Conservation (phyloP, 2,329 filamentous ascomycete species). For the Cercospora zeina region DNA sequence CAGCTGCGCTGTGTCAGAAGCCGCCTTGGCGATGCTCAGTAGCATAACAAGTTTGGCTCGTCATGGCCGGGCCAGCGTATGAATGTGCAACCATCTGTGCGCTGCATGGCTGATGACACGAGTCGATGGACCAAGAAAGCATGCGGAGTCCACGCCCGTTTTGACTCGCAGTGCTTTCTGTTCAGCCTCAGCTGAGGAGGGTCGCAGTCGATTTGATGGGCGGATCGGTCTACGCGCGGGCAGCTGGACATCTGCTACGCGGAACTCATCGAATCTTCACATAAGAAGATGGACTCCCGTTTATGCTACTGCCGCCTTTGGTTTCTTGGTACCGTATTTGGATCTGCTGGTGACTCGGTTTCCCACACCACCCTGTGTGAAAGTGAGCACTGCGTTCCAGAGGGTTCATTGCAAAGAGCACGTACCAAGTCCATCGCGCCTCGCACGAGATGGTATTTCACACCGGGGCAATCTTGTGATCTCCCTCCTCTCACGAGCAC, state of each 20-base stretch:
- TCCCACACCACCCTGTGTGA: slow-evolving; percentile 76
- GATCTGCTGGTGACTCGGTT: slow-evolving; percentile 81
- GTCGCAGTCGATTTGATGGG: background rate
- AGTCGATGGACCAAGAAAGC: background rate
- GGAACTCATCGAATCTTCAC: background rate
- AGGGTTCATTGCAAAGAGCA: slow-evolving; percentile 31
- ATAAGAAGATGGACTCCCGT: background rate
- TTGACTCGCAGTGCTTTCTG: background rate
- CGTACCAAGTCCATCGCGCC: slow-evolving; percentile 90
- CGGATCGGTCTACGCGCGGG: background rate
- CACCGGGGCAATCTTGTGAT: slow-evolving; percentile 96
- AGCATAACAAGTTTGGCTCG: slow-evolving; percentile 4
- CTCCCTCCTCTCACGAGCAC: slow-evolving; percentile 92
- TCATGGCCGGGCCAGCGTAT: background rate
- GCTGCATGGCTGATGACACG: background rate
- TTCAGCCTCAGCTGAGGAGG: background rate
- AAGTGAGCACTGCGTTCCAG: slow-evolving; percentile 9
- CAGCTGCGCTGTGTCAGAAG: slow-evolving; percentile 11
- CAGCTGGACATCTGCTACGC: background rate
- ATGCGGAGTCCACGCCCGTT: background rate
- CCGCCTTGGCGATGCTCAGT: slow-evolving; percentile 12
- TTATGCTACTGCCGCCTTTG: slow-evolving; percentile 67
- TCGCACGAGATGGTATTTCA: slow-evolving; percentile 89
- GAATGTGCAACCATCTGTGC: background rate
- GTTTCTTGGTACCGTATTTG: slow-evolving; percentile 99